Conservation (phyloP, 139 green algal species). For the Picochlorum sp. region DNA sequence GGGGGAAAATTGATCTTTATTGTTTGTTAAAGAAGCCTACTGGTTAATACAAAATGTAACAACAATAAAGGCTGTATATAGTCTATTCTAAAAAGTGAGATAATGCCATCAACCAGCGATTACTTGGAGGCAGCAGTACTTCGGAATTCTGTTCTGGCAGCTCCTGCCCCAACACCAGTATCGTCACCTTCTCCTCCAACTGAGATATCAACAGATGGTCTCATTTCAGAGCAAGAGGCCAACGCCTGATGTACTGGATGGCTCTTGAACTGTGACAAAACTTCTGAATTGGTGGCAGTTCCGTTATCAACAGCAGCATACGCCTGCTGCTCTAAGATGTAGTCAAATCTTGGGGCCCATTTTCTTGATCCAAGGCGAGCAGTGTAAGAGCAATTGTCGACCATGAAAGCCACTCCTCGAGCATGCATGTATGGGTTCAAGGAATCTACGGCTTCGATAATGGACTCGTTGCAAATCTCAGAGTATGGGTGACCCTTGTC, state of each 20-base stretch:
- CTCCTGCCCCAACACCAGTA: slow-evolving; percentile 60
- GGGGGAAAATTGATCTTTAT: slow-evolving; percentile 9
- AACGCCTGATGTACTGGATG: slow-evolving; percentile 62
- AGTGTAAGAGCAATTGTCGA: slow-evolving; percentile 99
- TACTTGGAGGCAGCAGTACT: slow-evolving; percentile 13
- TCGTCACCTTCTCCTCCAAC: slow-evolving; percentile 60
- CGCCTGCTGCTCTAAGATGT: slow-evolving; percentile 91
- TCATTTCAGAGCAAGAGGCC: slow-evolving; percentile 77
- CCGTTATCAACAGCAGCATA: slow-evolving; percentile 65
- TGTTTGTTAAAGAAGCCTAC: background rate
- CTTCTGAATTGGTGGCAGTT: slow-evolving; percentile 41
- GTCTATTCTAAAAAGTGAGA: background rate
- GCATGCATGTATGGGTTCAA: slow-evolving; percentile 99
- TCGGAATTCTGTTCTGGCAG: slow-evolving; percentile 73
- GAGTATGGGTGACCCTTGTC: slow-evolving; percentile 93
- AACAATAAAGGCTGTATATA: background rate
- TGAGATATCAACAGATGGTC: slow-evolving; percentile 93
- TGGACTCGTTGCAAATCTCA: slow-evolving; percentile 98
- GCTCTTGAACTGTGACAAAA: slow-evolving; percentile 34
- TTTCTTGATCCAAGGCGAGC: slow-evolving; percentile 92
- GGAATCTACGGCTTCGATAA: slow-evolving; percentile 81
- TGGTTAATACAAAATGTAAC: background rate
- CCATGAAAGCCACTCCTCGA: slow-evolving; percentile 98
- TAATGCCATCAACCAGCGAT: background rate
- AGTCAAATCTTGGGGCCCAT: slow-evolving; percentile 96